Conservation (phyloP, 805 yeast species). For the Saccharomycopsis sp. region DNA sequence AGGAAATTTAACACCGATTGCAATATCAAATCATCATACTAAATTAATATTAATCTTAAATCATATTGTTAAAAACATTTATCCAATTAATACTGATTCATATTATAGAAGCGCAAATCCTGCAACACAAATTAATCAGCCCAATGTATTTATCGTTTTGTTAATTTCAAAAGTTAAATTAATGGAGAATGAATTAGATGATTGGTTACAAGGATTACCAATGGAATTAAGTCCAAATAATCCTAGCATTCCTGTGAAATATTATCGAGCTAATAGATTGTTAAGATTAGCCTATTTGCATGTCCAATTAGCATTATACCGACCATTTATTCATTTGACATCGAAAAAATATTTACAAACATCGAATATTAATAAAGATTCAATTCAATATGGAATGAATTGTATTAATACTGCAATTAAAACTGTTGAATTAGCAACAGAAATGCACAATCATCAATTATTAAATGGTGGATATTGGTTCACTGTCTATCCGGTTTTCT, state of each 20-base stretch:
- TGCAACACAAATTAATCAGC: conserved; percentile 22
- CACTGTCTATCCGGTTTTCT: conserved; percentile 81
- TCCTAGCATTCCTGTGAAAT: conserved; percentile 35
- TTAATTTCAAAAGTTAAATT: conserved; percentile 40
- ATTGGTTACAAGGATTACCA: conserved; percentile 70
- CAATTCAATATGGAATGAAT: conserved; percentile 68
- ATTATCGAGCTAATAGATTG: conserved; percentile 66
- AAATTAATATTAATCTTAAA: conserved; percentile 62
- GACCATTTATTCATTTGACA: conserved; percentile 84
- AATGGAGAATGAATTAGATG: conserved; percentile 60
- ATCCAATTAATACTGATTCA: conserved; percentile 54
- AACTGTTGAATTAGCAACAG: conserved; percentile 74
- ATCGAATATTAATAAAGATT: conserved; percentile 43
- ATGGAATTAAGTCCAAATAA: conserved; percentile 61
- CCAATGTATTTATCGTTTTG: conserved; percentile 5
- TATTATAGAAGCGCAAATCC: conserved; percentile 10
- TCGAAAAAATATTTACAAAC: conserved; percentile 43
- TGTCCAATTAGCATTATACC: conserved; percentile 71
- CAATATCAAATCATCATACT: conserved; percentile 80
- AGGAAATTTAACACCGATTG: conserved; percentile 17
- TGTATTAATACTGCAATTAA: conserved; percentile 80
- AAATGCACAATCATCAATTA: conserved; percentile 65
- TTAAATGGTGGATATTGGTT: conserved; percentile 88
- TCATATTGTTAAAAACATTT: conserved; percentile 62
- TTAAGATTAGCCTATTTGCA: conserved; percentile 66